phyloP scores from a whole-genome alignment of 1,139 yeast species.

The Blastobotrys elegans region DNA sequence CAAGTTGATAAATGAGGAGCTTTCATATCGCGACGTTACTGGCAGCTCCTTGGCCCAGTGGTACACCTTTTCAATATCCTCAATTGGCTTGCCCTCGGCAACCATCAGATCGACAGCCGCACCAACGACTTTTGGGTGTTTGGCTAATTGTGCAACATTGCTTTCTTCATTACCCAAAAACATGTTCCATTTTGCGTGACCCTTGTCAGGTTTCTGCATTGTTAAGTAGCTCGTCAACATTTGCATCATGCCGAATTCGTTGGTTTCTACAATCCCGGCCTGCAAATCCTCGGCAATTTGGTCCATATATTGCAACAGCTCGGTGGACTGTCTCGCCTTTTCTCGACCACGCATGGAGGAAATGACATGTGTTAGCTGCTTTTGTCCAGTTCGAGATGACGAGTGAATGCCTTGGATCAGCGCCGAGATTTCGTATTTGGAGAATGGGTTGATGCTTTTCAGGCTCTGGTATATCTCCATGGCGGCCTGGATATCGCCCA shows the following conservation, averaged over 20 bases:
- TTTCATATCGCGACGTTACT: slow-evolving; percentile 20
- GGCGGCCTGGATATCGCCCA: slow-evolving; percentile 25
- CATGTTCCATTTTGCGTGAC: slow-evolving; percentile 45
- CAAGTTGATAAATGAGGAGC: slow-evolving; percentile 36
- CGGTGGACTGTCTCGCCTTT: slow-evolving; percentile 15
- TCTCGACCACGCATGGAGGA: slow-evolving; percentile 19
- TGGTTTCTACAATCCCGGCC: slow-evolving; percentile 39
- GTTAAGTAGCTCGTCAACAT: slow-evolving; percentile 55
- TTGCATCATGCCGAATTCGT: slow-evolving; percentile 53
- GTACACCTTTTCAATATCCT: slow-evolving; percentile 50
- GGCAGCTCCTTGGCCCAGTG: slow-evolving; percentile 33
- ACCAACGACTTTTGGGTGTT: slow-evolving; percentile 59
- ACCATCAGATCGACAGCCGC: slow-evolving; percentile 66
- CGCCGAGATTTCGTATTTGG: slow-evolving; percentile 24
- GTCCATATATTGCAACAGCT: slow-evolving; percentile 36
- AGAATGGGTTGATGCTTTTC: slow-evolving; percentile 20
- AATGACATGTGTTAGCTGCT: slow-evolving; percentile 16
- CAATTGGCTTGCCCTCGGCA: slow-evolving; percentile 54
- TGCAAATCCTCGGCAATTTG: slow-evolving; percentile 40
- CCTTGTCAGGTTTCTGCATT: slow-evolving; percentile 47
- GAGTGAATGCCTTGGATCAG: slow-evolving; percentile 29
- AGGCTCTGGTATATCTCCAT: slow-evolving; percentile 26
- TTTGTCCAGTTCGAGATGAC: slow-evolving; percentile 21
- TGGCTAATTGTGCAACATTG: slow-evolving; percentile 23
- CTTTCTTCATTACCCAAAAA: slow-evolving; percentile 35